Evolutionary conservation across 208 protist species (phyloP).

Genomic region (Leishmania mexicana): DNA sequence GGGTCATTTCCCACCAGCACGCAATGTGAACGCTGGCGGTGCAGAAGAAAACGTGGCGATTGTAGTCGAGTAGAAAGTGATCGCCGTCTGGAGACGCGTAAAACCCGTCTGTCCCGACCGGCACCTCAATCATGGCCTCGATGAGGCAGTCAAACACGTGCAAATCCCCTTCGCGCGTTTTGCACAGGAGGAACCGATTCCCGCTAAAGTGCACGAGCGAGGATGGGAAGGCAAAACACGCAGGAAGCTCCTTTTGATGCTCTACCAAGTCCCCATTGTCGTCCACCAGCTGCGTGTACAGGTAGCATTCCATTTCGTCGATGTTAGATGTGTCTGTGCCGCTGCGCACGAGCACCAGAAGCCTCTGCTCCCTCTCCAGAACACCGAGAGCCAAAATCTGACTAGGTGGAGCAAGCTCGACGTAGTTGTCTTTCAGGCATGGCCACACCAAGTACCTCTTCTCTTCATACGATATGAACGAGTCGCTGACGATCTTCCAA

Average conservation of each 20-base stretch:
- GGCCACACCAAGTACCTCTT: constrained; percentile 44
- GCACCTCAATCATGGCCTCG: constrained; percentile 51
- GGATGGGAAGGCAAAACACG: constrained; percentile 36
- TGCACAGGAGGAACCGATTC: constrained; percentile 59
- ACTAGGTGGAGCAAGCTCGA: constrained; percentile 57
- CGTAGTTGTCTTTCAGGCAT: constrained; percentile 39
- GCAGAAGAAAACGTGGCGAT: constrained; percentile 44
- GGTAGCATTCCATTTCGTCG: constrained; percentile 48
- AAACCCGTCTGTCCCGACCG: constrained; percentile 57
- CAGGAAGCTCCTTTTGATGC: constrained; percentile 50
- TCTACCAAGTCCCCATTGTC: constrained; percentile 22
- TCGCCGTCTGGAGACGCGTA: constrained; percentile 52
- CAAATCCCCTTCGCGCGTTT: constrained; percentile 43
- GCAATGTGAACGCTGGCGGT: constrained; percentile 25
- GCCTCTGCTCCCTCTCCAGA: constrained; percentile 35
- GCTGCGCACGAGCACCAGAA: constrained; percentile 48
- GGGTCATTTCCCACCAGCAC: constrained; percentile 39
- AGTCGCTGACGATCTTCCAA: constrained; percentile 31
- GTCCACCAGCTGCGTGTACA: constrained; percentile 46
- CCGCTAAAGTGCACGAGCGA: constrained; percentile 55
- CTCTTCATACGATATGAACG: constrained; percentile 35
- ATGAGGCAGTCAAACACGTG: constrained; percentile 57
- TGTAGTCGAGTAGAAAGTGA: constrained; percentile 48
- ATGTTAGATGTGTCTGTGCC: constrained; percentile 24
- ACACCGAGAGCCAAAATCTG: constrained; percentile 52